phyloP scores from a whole-genome alignment of 495 filamentous ascomycete genomes.

The Hypomontagnella submonticulosa region DNA sequence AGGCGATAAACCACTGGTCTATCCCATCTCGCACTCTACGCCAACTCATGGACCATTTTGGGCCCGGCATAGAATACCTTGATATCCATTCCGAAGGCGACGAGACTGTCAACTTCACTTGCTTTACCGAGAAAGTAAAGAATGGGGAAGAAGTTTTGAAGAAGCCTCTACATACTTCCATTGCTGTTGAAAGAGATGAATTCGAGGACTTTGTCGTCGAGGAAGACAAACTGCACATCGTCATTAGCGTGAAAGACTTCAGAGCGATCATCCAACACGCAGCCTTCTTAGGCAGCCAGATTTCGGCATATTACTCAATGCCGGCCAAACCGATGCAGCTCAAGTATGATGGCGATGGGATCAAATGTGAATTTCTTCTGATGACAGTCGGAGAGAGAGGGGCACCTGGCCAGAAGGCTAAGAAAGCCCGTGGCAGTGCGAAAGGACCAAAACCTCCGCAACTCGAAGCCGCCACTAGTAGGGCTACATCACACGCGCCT shows the following conservation, averaged over 20 bases:
- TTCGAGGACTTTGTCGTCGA: slow-evolving; percentile 85
- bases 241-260: slow-evolving; percentile 94
- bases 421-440: slow-evolving; percentile 46
- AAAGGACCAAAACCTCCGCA: slow-evolving; percentile 46
- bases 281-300: slow-evolving; percentile 72
- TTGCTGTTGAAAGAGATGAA: slow-evolving; percentile 85
- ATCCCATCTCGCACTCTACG: slow-evolving; percentile 78
- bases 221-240: slow-evolving; percentile 80
- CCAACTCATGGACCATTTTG: slow-evolving; percentile 92
- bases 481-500: slow-evolving; percentile 49
- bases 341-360: slow-evolving; percentile 76
- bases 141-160: slow-evolving; percentile 93
- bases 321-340: slow-evolving; percentile 87
- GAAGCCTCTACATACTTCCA: slow-evolving; percentile 91
- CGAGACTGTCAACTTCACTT: slow-evolving; percentile 78
- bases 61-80: slow-evolving; percentile 87
- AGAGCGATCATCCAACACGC: slow-evolving; percentile 89
- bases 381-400: slow-evolving; percentile 91
- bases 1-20: slow-evolving; percentile 79
- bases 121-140: slow-evolving; percentile 90
- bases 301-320: slow-evolving; percentile 81
- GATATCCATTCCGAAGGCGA: slow-evolving; percentile 81
- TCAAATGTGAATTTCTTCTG: slow-evolving; percentile 86
- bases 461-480: slow-evolving; percentile 53
- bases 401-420: slow-evolving; percentile 53